Evolutionary conservation across 2,329 filamentous ascomycete species (phyloP), one percentile per base, ranked within the genome.

Genomic region (Phyllosticta citribraziliensis): DNA sequence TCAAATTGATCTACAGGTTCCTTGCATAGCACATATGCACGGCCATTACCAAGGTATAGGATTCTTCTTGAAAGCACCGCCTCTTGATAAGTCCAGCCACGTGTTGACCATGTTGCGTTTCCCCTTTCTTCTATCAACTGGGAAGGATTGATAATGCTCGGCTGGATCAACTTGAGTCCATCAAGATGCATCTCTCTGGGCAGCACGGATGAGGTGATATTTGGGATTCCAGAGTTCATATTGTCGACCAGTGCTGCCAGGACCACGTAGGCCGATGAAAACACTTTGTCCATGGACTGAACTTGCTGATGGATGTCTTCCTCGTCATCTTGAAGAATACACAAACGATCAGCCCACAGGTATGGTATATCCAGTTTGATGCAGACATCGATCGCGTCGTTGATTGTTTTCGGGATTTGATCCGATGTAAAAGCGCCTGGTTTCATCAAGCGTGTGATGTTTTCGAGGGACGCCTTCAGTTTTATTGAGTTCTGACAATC

Each of bases 21-120:
- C n/a, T 27, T 17, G 30, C 59, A 61, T 20, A 52, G n/a, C 1
- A 61, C 51, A 0, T 11, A 56, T 1, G 8, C 33, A 50, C 24
- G 25, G 14, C 10, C 35, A 24, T 50, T 52, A 9, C 33, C 52
- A 5, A 61, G 47, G 22, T 50, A 56, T 1, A 61, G 52, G 5
- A 22, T 33, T 40, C 53, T 47, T 27, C 27, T 2, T 2, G 58
- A 8, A 5, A 56, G 53, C 1, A 52, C 40, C 6, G 19, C 52
- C 27, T 56, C 58, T 19, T 61, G 58, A 52, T 61, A 61, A 3
- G 58, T 61, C 53, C 53, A 61, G 10, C 53, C 58, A 5, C 58
- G 53, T 1, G 56, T 55, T 20, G 10, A 11, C 56, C 60, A 59
- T 14, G n/a, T n/a, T n/a, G n/a, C n/a, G n/a, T n/a, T n/a, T n/a